Percentiles rank a stretch among this genome's conserved stretches.
Evolutionary conservation across 805 yeast species (phyloP).

Genomic region (Debaryomyces prosopidis): DNA sequence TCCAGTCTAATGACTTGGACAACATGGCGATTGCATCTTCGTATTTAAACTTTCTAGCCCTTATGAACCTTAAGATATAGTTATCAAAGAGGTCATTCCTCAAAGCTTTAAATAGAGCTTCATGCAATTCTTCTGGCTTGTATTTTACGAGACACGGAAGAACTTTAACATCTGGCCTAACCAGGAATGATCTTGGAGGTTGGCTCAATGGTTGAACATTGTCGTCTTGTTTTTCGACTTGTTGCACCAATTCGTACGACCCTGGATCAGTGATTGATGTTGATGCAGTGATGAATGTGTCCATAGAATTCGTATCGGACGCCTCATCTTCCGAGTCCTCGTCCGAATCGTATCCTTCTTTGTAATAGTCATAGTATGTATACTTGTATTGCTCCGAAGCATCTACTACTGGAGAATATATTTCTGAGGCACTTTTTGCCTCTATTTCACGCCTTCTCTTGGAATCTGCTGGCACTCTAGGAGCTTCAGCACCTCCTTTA

Average conservation of each 20-base stretch:
- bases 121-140: constrained; percentile 51
- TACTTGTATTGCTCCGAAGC: constrained; percentile 21
- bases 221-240: background rate
- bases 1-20: constrained; percentile 74
- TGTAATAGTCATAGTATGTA: constrained; percentile 21
- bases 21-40: constrained; percentile 71
- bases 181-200: background rate
- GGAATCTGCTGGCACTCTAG: constrained; percentile 20
- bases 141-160: constrained; percentile 52
- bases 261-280: constrained; percentile 18
- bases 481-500: constrained; percentile 5
- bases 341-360: constrained; percentile 11
- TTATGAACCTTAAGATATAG: constrained; percentile 66
- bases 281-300: constrained; percentile 33
- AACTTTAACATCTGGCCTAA: constrained; percentile 32
- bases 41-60: constrained; percentile 86
- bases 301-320: constrained; percentile 25
- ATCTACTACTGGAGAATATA: constrained; percentile 20
- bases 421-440: constrained; percentile 24
- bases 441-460: constrained; percentile 28
- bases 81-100: constrained; percentile 85
- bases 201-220: background rate
- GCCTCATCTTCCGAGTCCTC: constrained; percentile 15
- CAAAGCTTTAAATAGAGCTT: constrained; percentile 38
- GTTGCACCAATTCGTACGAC: background rate